Conservation (phyloP, 495 filamentous ascomycete species). For the Aspergillus hancockii region DNA sequence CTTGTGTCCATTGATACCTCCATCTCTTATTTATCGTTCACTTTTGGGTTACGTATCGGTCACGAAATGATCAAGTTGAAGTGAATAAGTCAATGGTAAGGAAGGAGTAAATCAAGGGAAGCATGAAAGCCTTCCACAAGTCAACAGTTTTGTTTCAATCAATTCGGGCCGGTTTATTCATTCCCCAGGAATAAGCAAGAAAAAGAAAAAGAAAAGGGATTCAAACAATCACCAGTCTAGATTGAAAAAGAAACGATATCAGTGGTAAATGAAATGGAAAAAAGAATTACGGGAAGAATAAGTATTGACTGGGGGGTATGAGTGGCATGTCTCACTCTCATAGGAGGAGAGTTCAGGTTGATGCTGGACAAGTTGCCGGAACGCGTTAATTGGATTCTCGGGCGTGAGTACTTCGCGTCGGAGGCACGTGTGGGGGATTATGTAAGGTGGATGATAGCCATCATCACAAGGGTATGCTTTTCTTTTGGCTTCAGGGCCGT, state of each 20-base stretch:
- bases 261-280: neutral
- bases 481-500: too few relatives aligned
- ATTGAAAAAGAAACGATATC: neutral
- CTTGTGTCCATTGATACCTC: slow-evolving; percentile 22
- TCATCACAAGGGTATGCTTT: neutral
- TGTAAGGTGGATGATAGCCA: slow-evolving; percentile 7
- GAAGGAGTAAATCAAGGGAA: neutral
- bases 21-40: slow-evolving; percentile 11
- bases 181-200: neutral
- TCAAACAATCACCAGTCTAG: too few relatives aligned
- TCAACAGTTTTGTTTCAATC: too few relatives aligned
- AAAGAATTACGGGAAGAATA: neutral
- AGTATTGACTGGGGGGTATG: neutral
- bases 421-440: slow-evolving; percentile 18
- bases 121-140: too few relatives aligned
- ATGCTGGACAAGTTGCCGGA: slow-evolving; percentile 10
- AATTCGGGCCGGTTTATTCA: too few relatives aligned
- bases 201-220: neutral
- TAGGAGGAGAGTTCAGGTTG: slow-evolving; percentile 3
- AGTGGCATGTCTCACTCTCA: neutral
- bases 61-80: neutral
- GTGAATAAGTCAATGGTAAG: too few relatives aligned
- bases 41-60: neutral
- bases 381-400: slow-evolving; percentile 22
- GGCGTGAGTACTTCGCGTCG: slow-evolving; percentile 13